These are phyloP conservation scores for Morella rubra DNA, from an alignment of 306 rosid genomes.

Conservation along the genomic window DNA sequence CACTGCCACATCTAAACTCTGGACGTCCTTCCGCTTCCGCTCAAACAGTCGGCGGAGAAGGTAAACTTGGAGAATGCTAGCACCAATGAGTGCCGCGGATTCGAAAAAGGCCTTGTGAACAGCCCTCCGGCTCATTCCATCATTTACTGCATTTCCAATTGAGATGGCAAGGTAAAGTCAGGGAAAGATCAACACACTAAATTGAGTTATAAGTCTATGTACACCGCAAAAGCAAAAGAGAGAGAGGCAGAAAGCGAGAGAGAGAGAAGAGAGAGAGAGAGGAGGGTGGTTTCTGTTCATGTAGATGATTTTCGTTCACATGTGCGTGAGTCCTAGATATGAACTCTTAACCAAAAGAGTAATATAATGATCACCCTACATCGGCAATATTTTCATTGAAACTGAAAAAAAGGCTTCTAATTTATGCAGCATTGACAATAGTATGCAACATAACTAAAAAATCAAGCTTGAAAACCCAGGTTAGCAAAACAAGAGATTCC, in stretches of 20 bases:
- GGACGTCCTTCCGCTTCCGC: conserved; percentile 38
- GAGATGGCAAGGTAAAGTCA: background rate
- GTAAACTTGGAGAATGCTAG: conserved; percentile 63
- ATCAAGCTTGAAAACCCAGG: background rate
- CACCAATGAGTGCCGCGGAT: conserved; percentile 59
- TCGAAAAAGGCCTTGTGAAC: conserved; percentile 65
- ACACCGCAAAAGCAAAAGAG: background rate
- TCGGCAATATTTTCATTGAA: background rate
- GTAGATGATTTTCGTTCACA: background rate
- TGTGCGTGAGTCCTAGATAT: no score
- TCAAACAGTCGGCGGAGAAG: conserved; percentile 65
- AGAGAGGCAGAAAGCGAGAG: background rate
- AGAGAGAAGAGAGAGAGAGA: background rate
- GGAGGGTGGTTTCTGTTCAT: background rate
- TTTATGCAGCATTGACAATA: background rate
- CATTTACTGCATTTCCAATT: conserved; percentile 39
- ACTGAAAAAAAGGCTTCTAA: background rate
- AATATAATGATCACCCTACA: background rate
- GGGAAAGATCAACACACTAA: background rate
- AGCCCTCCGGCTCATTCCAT: conserved; percentile 59
- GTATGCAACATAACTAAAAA: background rate
- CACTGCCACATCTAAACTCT: conserved; percentile 33
- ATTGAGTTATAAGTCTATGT: background rate
- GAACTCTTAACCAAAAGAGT: background rate
- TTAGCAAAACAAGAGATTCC: background rate